Base-by-base conservation (phyloP, 225 moss, liverwort and hornwort species). In the Asterella californica region DNA sequence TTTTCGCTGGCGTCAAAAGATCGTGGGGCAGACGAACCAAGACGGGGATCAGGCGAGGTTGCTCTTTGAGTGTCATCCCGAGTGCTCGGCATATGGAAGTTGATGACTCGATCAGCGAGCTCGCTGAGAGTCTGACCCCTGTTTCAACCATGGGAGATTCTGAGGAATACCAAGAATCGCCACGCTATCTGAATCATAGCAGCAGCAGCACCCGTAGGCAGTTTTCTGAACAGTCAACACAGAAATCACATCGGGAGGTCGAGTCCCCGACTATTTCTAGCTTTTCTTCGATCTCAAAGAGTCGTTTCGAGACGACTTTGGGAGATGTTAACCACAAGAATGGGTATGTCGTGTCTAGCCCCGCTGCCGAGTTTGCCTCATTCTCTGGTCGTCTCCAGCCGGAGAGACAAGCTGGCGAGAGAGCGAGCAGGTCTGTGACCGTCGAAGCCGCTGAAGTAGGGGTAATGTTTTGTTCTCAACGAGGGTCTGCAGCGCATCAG, bases 31-130 rank as follows among this genome's bases (percentile, higher is more conserved):
- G 79, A 74, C 75, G 79, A 69, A 54, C 50, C 10, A 60, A 10
- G 37, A 17, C 12, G 0, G 60, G 76, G 10, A 52, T 80, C 29
- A 49, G 76, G 22, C 63, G 83, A 48, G 61, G 72, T 6, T 55
- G 47, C 19, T 79, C 83, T 6, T 55, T 83, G 62, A 47, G 37
- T 22, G 46, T 74, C 25, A 83, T 73, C 21, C 38, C 30, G 42
- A 83, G 15, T 53, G 82, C 76, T 3, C 47, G 30, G 65, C 32
- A 63, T 53, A 78, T 79, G 30, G 82, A 74, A 24, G 36, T 67
- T 7, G 79, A 84, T 25, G 80, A 69, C 0, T 50, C 53, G 33
- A 73, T 84, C 50, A 24, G 73, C 47, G 84, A 84, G 63, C 48
- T 84, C 29, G 74, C 64, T 15, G 84, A 76, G 25, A 76, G 60